Percentiles rank a stretch among this genome's conserved stretches.
phyloP scores from a whole-genome alignment of 306 rosid genomes.

The Ochetophila trinervis region DNA sequence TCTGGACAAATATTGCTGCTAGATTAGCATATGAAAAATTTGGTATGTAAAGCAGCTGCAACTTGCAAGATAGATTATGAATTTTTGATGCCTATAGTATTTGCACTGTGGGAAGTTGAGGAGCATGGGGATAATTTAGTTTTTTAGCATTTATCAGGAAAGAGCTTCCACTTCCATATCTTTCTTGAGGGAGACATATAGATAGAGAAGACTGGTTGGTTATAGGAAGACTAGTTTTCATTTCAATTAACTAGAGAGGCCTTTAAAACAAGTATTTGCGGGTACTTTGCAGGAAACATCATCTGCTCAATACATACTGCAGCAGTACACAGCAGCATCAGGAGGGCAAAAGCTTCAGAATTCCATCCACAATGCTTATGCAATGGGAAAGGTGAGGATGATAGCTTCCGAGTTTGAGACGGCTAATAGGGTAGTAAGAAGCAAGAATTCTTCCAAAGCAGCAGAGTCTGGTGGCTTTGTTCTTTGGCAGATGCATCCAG shows the following conservation, averaged over 20 bases:
- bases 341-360: conserved; percentile 93
- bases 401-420: conserved; percentile 95
- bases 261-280: conserved; percentile 10
- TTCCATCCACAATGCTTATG: conserved; percentile 79
- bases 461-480: conserved; percentile 94
- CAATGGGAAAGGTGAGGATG: conserved; percentile 97
- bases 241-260: not conserved
- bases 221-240: not conserved
- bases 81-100: not conserved
- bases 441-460: conserved; percentile 70
- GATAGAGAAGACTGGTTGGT: not conserved
- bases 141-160: not conserved
- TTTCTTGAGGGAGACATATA: not conserved
- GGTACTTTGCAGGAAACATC: conserved; percentile 76
- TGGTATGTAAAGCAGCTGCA: not conserved
- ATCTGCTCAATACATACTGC: conserved; percentile 95
- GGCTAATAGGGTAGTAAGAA: conserved; percentile 70
- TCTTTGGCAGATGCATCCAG: conserved; percentile 98
- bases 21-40: not conserved
- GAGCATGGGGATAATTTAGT: not conserved
- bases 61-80: not conserved
- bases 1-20: not conserved
- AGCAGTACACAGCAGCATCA: conserved; percentile 92
- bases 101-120: not conserved
- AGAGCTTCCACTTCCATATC: not conserved